Evolutionary conservation across 2,329 filamentous ascomycete species (phyloP), one percentile per base, ranked within the genome.

Genomic region (Diaporthe aspalathi): DNA sequence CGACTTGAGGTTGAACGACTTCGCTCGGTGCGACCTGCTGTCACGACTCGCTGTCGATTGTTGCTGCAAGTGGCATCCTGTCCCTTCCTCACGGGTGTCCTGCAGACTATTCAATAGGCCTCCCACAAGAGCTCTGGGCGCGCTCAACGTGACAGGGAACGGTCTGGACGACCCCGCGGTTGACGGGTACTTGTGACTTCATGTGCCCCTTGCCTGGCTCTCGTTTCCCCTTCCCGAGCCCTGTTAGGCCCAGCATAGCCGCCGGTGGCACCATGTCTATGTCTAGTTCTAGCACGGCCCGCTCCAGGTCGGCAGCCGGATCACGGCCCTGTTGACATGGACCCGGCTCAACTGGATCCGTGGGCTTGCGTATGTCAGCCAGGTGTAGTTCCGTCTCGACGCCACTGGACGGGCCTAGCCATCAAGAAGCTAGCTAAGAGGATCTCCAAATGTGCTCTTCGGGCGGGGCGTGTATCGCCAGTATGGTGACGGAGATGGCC

Each of bases 31-130:
- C n/a, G n/a, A n/a, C n/a, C n/a, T n/a, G n/a, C n/a, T n/a, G n/a
- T n/a, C n/a, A n/a, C n/a, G n/a, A n/a, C n/a, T n/a, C n/a, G 32
- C n/a, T 57, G 32, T 32, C 54, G 11, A 57, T 57, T 57, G 54
- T 32, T 57, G 54, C 32, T 40, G n/a, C 54, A 12, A 57, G 5
- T 12, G n/a, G 35, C 20, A 57, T 24, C 32, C n/a, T 17, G 12
- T 22, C 35, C 54, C 9, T 57, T 17, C 20, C 54, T 32, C n/a
- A 24, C 22, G 22, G 35, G 7, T 24, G 54, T 20, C 54, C 54
- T 57, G 54, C 54, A 57, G 54, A 40, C 11, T n/a, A n/a, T n/a
- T n/a, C n/a, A n/a, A n/a, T n/a, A n/a, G n/a, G n/a, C n/a, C n/a
- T n/a, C n/a, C n/a, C n/a, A n/a, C n/a, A n/a, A n/a, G n/a, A n/a